A percentile compares a stretch with the other conserved stretches of the same genome.
Conservation (phyloP, 805 yeast species). For the Ogataea glucozyma region DNA sequence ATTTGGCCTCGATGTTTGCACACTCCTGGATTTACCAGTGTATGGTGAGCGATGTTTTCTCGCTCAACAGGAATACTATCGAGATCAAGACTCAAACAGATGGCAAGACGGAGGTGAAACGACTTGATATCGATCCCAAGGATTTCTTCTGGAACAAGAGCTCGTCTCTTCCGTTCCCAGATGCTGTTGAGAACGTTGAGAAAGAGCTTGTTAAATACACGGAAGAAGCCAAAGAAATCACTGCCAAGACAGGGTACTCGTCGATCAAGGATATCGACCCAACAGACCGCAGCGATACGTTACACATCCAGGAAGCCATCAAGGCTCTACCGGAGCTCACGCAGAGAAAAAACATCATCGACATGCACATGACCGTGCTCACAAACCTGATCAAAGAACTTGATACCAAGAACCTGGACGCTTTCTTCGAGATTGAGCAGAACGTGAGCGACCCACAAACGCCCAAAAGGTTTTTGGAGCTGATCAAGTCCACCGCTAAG, state of each 20-base stretch:
- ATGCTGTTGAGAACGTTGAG: slow-evolving; percentile 97
- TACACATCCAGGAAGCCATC: slow-evolving; percentile 80
- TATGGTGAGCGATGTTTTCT: slow-evolving; percentile 89
- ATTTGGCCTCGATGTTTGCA: slow-evolving; percentile 88
- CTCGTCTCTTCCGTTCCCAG: slow-evolving; percentile 91
- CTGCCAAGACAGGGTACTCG: slow-evolving; percentile 70
- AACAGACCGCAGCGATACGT: slow-evolving; percentile 53
- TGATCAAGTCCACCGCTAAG: slow-evolving; percentile 55
- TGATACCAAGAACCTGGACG: slow-evolving; percentile 84
- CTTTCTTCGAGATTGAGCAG: slow-evolving; percentile 93
- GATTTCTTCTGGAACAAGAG: slow-evolving; percentile 92
- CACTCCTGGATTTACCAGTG: slow-evolving; percentile 99
- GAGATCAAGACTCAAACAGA: slow-evolving; percentile 45
- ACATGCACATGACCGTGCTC: slow-evolving; percentile 95
- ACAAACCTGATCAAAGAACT: slow-evolving; percentile 80
- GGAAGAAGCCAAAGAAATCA: slow-evolving; percentile 82
- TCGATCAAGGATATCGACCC: slow-evolving; percentile 77
- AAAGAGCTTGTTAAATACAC: slow-evolving; percentile 77
- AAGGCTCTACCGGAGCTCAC: slow-evolving; percentile 91
- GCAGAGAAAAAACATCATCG: slow-evolving; percentile 82
- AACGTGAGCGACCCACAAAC: slow-evolving; percentile 62
- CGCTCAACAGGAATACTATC: slow-evolving; percentile 79
- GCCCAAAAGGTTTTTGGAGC: slow-evolving; percentile 58
- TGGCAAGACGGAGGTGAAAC: slow-evolving; percentile 45
- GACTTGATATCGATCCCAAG: slow-evolving; percentile 85